Base-by-base conservation (phyloP, 495 filamentous ascomycete species). In the Hypoxylon trugodes region DNA sequence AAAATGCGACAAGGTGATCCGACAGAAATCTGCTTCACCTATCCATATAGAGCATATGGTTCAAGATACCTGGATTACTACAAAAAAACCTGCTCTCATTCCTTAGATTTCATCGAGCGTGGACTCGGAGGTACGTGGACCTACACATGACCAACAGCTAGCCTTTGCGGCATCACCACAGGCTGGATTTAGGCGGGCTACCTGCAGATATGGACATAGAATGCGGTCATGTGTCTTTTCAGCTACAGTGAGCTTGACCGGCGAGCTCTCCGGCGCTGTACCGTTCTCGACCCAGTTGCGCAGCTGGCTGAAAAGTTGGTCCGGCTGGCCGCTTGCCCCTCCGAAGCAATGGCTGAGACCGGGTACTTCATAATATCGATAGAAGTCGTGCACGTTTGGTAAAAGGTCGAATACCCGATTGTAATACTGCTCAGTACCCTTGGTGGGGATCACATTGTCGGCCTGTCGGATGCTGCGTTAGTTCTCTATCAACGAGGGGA, bases 261-360 rank as follows among this genome's bases (percentile, higher is more conserved):
- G 67, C 6, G 53, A 43, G 0, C 32, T 22, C 10, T 53, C 60
- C 2, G 74, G 76, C 13, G 66, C 61, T 0, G 59, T 72, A 9
- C 70, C 76, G 15, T 75, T 69, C 46, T 76, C 76, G 0, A 78
- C 76, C 74, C 76, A 78, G 0, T 49, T 67, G 3, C 69, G 58
- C 13, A 78, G 42, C 25, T 68, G 51, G 9, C 50, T 65, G 30
- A 73, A 76, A 12, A 74, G 40, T 1, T 42, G 22, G 0, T 15
- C 52, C 6, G 71, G 74, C 25, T 64, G 54, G 3, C 65, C 69
- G 33, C 70, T 68, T n/a, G n/a, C n/a, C n/a, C n/a, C n/a, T 1
- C 71, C 70, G 30, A 50, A 69, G 56, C 76, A 78, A 43, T 78
- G 76, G 3, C 43, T 56, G 0, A 76, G 26, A 0, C 74, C 76